Base-by-base conservation (phyloP, 164 flowering plant species). In the Litsea cubeba region DNA sequence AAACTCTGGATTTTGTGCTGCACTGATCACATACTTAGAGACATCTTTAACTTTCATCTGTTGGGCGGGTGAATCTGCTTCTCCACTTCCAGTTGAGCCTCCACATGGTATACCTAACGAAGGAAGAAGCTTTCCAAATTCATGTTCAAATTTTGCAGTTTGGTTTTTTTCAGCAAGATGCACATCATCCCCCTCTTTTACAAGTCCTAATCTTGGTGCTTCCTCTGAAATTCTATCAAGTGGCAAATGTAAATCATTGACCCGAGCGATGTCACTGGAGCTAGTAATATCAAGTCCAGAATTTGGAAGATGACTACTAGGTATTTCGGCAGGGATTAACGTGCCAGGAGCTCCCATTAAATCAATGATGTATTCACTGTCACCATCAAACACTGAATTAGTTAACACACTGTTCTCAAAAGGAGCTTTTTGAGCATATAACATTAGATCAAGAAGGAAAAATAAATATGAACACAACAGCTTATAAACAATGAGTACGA, bases 341-440 rank as follows among this genome's bases (percentile, higher is more conserved):
- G 97, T 78, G 5, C 99, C 99, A 1, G 99, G 99, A 81, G 98
- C 95, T 76, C 97, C 97, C 99, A 95, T 95, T 66, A 95, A 84
- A 84, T 95, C 99, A 76, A 95, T 84, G 46, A 95, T 93, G 78
- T 87, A 93, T 84, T 95, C 99, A 82, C 99, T 95, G 97, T 23
- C 89, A 87, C 72, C 70, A 76, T 66, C 69, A 66, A 35, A 81
- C 75, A 75, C 26, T 51, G 54, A 70, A 60, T 65, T 73, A 70
- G 77, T 35, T 70, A 24, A 67, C 30, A 14, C 69, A 51, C 17
- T 50, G 12, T 8, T 49, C 62, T 10, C 40, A 50, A 28, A 50
- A 49, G 54, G 71, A 17, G 5, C 25, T 40, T 40, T 40, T 40
- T 40, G 11, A 40, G 46, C 46, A 40, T 7, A 40, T 40, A 40